Base-by-base conservation (phyloP, 805 yeast genomes). In the Sungouiozyma ichnusensis region DNA sequence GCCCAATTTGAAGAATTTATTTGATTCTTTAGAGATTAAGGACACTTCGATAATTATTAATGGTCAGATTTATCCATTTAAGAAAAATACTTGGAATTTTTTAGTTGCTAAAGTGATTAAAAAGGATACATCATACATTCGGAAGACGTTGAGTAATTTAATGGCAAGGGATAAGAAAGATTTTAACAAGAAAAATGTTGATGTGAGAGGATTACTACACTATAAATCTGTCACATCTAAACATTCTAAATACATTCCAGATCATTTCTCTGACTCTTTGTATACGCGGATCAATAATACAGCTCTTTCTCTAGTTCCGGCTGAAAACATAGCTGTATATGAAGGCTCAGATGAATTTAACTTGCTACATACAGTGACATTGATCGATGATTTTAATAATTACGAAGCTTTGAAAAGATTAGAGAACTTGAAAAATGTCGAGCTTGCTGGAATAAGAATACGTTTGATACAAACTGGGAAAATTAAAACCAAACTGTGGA, bases 1-100 rank as follows among this genome's bases (percentile, higher is more conserved):
- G 13, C 54, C 62, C 2, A 47, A 49, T 16, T 44, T 53, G 9
- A 19, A 37, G 0, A 54, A 64, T 11, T 55, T 73, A 37, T 39
- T 56, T 7, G 37, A 51, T 1, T 63, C 59, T 1, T 65, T 77
- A 31, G 68, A 72, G 4, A 59, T 79, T 20, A 51, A 52, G 0
- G 55, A 58, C 1, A 79, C 90, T 0, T 58, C 73, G 0, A 63
- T 85, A 3, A 69, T 86, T 39, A 74, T 77, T 20, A 83, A 90
- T 58, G 97, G 97, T 36, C 78, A 79, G 5, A 70, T 83, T 15
- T 63, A 67, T 44, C 71, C 69, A 3, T 67, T 80, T 49, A 66
- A 62, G 32, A 62, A 69, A 1, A 65, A 69, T 39, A 49, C 56
- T 3, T 81, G 85, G 82, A 77, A 77, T 46, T 64, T 64, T 35